Conservation (phyloP, 495 filamentous ascomycete genomes). For the Talaromyces ruber region DNA sequence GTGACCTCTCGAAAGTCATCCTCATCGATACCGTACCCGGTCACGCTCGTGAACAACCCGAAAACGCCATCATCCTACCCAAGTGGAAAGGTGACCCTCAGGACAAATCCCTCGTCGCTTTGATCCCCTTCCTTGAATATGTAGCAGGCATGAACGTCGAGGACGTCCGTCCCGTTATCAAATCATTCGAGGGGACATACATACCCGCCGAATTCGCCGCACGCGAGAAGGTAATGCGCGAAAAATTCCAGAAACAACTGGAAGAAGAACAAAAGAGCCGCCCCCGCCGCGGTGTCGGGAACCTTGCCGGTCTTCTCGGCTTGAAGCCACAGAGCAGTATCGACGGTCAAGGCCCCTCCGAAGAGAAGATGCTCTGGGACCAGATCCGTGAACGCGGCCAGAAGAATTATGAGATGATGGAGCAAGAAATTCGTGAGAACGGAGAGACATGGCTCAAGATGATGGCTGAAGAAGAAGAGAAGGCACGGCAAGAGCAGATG, state of each 20-base stretch:
- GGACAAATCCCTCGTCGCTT: constrained; percentile 74
- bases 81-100: constrained; percentile 79
- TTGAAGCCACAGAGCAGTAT: constrained; percentile 50
- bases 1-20: constrained; percentile 87
- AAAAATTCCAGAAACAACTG: constrained; percentile 68
- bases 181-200: constrained; percentile 75
- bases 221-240: constrained; percentile 76
- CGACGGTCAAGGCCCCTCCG: constrained; percentile 65
- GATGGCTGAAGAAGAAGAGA: constrained; percentile 77
- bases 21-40: constrained; percentile 77
- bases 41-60: constrained; percentile 77
- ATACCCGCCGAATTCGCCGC: constrained; percentile 84
- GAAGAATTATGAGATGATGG: constrained; percentile 78
- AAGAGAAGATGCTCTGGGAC: constrained; percentile 94
- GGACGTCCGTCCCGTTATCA: constrained; percentile 76
- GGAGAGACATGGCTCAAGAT: constrained; percentile 92
- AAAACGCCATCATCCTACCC: constrained; percentile 85
- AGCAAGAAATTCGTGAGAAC: constrained; percentile 82
- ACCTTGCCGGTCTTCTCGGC: constrained; percentile 62
- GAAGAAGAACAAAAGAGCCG: constrained; percentile 61
- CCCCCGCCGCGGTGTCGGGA: constrained; percentile 48
- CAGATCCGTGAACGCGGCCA: constrained; percentile 84
- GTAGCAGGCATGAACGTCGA: constrained; percentile 83
- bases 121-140: constrained; percentile 96
- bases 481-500: constrained; percentile 80